These are phyloP conservation scores for Boletus pseudo-olivaceus DNA, from an alignment of 768 basidiomycete genomes.

Conservation along the genomic window DNA sequence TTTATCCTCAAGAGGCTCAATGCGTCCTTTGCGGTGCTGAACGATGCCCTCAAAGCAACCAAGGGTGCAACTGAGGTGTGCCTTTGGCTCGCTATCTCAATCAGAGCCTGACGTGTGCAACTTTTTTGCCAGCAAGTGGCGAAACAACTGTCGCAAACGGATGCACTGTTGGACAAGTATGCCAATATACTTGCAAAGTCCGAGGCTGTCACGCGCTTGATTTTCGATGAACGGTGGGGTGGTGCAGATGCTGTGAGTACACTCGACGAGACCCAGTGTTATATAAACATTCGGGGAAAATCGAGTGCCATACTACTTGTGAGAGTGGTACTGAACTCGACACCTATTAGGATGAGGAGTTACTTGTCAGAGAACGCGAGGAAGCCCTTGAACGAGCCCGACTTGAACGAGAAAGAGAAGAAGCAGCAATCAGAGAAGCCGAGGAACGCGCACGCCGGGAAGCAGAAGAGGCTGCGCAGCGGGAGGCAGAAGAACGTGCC, in stretches of 20 bases:
- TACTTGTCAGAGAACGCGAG: conserved; percentile 43
- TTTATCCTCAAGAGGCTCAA: conserved; percentile 74
- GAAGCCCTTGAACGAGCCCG: conserved; percentile 27
- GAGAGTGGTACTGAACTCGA: neutral
- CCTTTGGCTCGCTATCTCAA: neutral
- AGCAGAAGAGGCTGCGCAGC: conserved; percentile 34
- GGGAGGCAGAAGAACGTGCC: conserved; percentile 46
- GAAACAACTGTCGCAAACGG: conserved; percentile 64
- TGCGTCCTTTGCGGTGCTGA: conserved; percentile 61
- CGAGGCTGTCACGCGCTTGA: conserved; percentile 61
- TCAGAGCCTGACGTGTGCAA: neutral
- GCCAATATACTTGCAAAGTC: conserved; percentile 65
- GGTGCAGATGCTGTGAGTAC: conserved; percentile 66
- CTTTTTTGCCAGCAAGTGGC: conserved; percentile 52
- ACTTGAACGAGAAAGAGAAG: conserved; percentile 36
- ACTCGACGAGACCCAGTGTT: neutral
- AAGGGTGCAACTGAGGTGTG: conserved; percentile 70
- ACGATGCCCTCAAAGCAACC: conserved; percentile 61
- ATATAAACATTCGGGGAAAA: neutral
- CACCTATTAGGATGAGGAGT: conserved; percentile 53
- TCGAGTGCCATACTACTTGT: neutral
- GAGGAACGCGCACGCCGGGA: conserved; percentile 32
- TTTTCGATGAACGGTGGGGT: conserved; percentile 75
- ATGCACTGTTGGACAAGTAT: conserved; percentile 73
- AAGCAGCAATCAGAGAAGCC: conserved; percentile 39